Evolutionary conservation across 495 filamentous ascomycete genomes (phyloP).

Genomic region (Pyrenula massariospora): DNA sequence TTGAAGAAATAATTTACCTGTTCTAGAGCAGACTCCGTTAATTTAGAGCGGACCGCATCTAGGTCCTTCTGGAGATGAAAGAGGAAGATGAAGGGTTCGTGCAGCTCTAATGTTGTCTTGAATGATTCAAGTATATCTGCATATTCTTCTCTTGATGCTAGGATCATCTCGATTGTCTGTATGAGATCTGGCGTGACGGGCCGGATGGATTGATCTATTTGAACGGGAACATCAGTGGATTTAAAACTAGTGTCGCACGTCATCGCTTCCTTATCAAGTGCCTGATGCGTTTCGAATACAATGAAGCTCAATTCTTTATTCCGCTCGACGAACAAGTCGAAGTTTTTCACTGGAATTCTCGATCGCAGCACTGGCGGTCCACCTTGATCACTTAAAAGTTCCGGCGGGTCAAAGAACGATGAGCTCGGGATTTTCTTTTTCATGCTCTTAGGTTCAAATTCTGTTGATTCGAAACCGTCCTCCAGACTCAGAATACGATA

Average conservation of each 20-base stretch:
- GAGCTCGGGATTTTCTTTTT: slow-evolving; percentile 1
- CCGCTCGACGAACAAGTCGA: slow-evolving; percentile 17
- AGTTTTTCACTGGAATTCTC: slow-evolving; percentile 9
- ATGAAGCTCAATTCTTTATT: slow-evolving; percentile 15
- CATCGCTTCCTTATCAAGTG: neutral
- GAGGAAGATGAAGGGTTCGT: neutral
- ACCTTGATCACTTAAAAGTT: slow-evolving; percentile 1
- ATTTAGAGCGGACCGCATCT: neutral
- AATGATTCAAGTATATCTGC: neutral
- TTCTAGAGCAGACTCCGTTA: neutral
- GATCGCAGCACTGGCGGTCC: slow-evolving; percentile 2
- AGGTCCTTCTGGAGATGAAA: neutral
- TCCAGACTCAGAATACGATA: slow-evolving; percentile 4
- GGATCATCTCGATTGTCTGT: neutral
- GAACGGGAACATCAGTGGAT: slow-evolving; percentile 2
- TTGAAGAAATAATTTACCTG: slow-evolving; percentile 4
- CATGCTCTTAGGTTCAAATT: neutral
- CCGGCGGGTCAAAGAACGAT: slow-evolving; percentile 4
- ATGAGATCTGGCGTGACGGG: slow-evolving; percentile 5
- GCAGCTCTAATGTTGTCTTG: neutral
- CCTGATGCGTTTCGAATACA: slow-evolving; percentile 6
- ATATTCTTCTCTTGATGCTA: neutral
- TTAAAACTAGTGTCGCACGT: neutral
- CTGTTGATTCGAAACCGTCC: neutral
- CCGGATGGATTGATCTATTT: slow-evolving; percentile 4